Evolutionary conservation across 257 asterid genomes (phyloP).

Genomic region (Gentiana straminea): DNA sequence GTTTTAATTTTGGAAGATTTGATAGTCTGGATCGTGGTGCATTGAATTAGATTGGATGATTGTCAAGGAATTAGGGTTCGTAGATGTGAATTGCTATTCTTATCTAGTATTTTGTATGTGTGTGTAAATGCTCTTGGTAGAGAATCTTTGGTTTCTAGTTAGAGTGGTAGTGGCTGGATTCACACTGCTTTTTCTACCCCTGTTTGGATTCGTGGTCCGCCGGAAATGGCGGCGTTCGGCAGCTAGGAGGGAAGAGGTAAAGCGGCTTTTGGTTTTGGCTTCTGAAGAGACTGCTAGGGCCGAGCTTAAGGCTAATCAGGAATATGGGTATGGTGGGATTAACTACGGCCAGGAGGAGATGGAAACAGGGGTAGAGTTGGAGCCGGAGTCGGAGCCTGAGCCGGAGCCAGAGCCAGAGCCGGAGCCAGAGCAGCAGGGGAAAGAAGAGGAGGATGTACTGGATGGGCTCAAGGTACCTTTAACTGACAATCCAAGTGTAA

Average conservation of each 20-base stretch:
- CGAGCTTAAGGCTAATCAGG: slow-evolving; percentile 37
- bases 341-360: slow-evolving; percentile 13
- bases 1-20: slow-evolving; percentile 2
- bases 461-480: slow-evolving; percentile 7
- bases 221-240: slow-evolving; percentile 53
- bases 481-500: not conserved
- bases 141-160: slow-evolving; percentile 45
- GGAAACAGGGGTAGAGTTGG: too few relatives aligned
- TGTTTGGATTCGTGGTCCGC: slow-evolving; percentile 37
- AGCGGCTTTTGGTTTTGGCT: slow-evolving; percentile 50
- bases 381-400: not conserved
- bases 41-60: slow-evolving; percentile 16
- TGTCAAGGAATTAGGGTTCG: slow-evolving; percentile 34
- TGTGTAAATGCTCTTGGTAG: slow-evolving; percentile 59
- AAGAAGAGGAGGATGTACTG: slow-evolving; percentile 7
- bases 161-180: slow-evolving; percentile 26
- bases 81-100: too few relatives aligned
- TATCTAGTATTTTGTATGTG: too few relatives aligned
- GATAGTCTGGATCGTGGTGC: not conserved
- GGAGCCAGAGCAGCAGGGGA: slow-evolving; percentile 4
- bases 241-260: slow-evolving; percentile 60
- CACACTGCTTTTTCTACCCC: slow-evolving; percentile 26
- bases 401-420: too few relatives aligned
- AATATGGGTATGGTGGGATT: slow-evolving; percentile 15
- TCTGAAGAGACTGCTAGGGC: slow-evolving; percentile 59